Conservation (phyloP, 345 rosid species). For the Excoecaria agallocha region DNA sequence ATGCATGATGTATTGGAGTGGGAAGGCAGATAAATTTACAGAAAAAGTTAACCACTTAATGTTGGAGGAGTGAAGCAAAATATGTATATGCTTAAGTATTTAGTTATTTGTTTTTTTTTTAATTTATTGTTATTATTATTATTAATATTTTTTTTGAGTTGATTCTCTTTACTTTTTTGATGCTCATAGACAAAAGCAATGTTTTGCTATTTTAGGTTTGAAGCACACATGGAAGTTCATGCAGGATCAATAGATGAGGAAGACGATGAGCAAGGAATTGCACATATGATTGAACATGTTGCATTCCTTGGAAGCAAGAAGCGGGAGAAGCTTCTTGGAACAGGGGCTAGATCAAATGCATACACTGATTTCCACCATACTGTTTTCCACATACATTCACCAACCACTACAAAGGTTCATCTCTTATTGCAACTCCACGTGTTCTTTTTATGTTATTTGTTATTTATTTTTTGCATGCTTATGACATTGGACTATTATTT, state of each 20-base stretch:
- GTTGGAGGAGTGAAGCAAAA: neutral
- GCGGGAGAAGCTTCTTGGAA: constrained; percentile 97
- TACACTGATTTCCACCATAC: constrained; percentile 99
- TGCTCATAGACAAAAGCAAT: constrained; percentile 12
- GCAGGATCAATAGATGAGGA: constrained; percentile 97
- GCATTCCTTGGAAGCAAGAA: constrained; percentile 99
- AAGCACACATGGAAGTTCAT: constrained; percentile 99
- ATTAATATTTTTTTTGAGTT: too few relatives aligned
- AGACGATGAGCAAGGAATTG: constrained; percentile 99
- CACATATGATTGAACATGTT: constrained; percentile 99
- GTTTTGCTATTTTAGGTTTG: constrained; percentile 62
- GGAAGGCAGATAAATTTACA: neutral
- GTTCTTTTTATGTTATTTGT: neutral
- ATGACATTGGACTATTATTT: neutral
- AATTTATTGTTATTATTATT: too few relatives aligned
- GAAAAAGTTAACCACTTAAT: neutral
- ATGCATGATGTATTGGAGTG: too few relatives aligned
- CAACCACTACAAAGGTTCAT: constrained; percentile 76
- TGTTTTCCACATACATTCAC: constrained; percentile 98
- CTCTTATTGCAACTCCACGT: constrained; percentile 13
- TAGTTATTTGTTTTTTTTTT: too few relatives aligned
- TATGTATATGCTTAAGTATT: neutral
- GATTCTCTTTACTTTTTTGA: constrained; percentile 3
- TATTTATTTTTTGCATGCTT: neutral
- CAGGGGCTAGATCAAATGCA: constrained; percentile 98